Evolutionary conservation across 2,329 filamentous ascomycete species (phyloP), one percentile per base, ranked within the genome.

Genomic region (Colletotrichum liaoningense): DNA sequence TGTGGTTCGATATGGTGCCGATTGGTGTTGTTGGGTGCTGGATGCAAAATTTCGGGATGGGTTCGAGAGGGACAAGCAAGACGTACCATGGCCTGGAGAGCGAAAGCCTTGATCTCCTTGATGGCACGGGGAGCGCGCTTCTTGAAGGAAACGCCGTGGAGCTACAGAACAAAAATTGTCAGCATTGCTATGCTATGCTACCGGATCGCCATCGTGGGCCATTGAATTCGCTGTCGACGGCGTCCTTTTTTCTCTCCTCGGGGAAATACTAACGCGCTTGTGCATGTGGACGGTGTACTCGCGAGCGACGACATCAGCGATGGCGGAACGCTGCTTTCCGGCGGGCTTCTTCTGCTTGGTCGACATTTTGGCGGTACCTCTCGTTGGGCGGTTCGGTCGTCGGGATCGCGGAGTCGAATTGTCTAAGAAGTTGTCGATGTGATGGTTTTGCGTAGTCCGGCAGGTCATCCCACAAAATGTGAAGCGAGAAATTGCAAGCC

Each of bases 201-300:
- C 38, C 54, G 16, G 28, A n/a, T 59, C 63, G 35, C 72, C 63
- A 42, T 35, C 35, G 64, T 3, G 28, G n/a, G 19, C 57, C 26
- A 35, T 22, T 35, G 66, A 33, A 16, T 28, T 57, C 59, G 55
- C 67, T 73, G 69, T 72, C 74, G 86, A 57, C 71, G 49, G 56
- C n/a, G 22, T 22, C 8, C 26, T 33, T 42, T 67, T n/a, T 94
- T 89, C 26, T 26, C 16, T 46, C 38, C 30, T 30, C 8, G 52
- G 74, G 72, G 57, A 35, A 65, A 63, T 75, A 75, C 74, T 75
- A 67, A 75, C 74, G 74, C 96, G 94, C 94, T 98, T 98, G 94
- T 99, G 97, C 83, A 99, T 90, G 92, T 99, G 96, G 90, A 99
- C 98, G 88, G 97, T 99, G 93, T 99, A 99, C 91, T 99, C 97